Conservation (phyloP, 371 early-diverging fungal genomes). For the Haplosporangium sp. region DNA sequence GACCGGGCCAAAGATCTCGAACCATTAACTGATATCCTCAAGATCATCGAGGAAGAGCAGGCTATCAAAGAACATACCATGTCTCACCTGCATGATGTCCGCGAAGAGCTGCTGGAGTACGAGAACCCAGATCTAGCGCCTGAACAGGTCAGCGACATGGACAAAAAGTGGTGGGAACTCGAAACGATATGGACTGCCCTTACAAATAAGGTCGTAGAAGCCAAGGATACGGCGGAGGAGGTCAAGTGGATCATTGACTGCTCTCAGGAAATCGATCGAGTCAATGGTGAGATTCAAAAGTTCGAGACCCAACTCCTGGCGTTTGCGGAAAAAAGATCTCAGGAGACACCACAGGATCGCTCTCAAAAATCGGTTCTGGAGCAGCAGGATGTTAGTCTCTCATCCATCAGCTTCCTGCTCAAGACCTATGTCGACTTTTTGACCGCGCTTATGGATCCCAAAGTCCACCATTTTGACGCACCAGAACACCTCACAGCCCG, state of each 20-base stretch:
- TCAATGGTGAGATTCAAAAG: constrained; percentile 45
- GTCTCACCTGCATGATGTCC: constrained; percentile 52
- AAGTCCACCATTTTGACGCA: constrained; percentile 49
- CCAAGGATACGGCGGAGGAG: constrained; percentile 45
- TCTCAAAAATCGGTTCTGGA: constrained; percentile 37
- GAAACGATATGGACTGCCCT: constrained; percentile 50
- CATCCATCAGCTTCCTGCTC: constrained; percentile 50
- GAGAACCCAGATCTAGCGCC: constrained; percentile 45
- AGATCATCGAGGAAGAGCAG: constrained; percentile 38
- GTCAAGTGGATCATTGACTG: constrained; percentile 56
- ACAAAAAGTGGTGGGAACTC: constrained; percentile 55
- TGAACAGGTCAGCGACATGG: constrained; percentile 47
- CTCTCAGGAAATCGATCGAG: constrained; percentile 50
- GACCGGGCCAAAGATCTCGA: constrained; percentile 49
- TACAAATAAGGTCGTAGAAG: constrained; percentile 33
- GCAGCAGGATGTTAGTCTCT: constrained; percentile 46
- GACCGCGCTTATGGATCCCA: constrained; percentile 53
- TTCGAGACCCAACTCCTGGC: constrained; percentile 46
- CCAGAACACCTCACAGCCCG: constrained; percentile 47
- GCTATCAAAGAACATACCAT: constrained; percentile 44
- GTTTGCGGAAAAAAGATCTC: constrained; percentile 35
- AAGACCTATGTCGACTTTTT: constrained; percentile 51
- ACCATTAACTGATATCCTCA: constrained; percentile 35
- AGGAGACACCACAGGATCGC: constrained; percentile 46
- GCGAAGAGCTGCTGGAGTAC: constrained; percentile 45